Base-by-base conservation (phyloP, 2,329 filamentous ascomycete species). In the Aspergillus sergii region DNA sequence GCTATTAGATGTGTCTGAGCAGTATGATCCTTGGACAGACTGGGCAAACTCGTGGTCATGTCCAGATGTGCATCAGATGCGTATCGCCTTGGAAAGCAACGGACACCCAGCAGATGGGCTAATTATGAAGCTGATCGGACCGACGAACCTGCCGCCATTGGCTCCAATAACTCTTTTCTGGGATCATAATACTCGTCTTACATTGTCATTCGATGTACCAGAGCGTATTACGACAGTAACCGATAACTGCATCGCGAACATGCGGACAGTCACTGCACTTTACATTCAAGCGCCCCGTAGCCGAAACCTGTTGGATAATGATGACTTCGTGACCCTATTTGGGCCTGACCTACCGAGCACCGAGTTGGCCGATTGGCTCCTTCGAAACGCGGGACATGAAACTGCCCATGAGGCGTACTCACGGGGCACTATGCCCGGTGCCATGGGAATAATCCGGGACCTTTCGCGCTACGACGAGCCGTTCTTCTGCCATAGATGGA, bases 181-280 rank as follows among this genome's bases (percentile, higher is more conserved):
- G 75, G 69, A 75, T n/a, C 58, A 36, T 14, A 63, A 75, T 8
- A 69, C 50, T 4, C 71, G 63, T 7, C 66, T 70, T 12, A 61
- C 58, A 0, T 60, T 74, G 6, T 55, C 64, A 3, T 71, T 76
- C 48, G 63, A 65, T 12, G 10, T 63, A 0, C 53, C 67, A 4
- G 57, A 58, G 23, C 62, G 48, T 14, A 28, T 65, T 9, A 32
- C 65, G 9, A 59, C 57, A 3, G 10, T 68, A 19, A 63, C 67
- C 1, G 19, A 41, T 0, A 66, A 73, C 19, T 63, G 26, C n/a
- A 77, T 76, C 10, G 48, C 69, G 19, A 53, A 66, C 26, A 70
- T 73, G 59, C 76, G 80, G 11, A 75, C 81, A 2, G 68, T 63
- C 19, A 77, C 74, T 0, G 64, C 64, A 0, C 56, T 75, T 10